These are phyloP conservation scores for Claviceps digitariae DNA, from an alignment of 2,329 filamentous ascomycete species.

Conservation along the genomic window DNA sequence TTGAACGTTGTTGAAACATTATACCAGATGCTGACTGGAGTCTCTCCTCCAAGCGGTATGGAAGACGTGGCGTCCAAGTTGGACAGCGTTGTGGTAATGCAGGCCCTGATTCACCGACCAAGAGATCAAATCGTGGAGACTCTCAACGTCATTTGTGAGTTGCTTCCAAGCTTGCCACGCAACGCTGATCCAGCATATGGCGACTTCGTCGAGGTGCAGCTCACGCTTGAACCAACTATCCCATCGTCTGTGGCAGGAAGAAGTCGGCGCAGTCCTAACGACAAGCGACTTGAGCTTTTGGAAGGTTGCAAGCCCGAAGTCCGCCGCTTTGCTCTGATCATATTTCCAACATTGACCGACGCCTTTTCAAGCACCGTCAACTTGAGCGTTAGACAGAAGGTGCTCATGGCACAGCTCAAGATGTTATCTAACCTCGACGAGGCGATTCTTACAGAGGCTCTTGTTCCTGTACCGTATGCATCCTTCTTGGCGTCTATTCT, in stretches of 20 bases:
- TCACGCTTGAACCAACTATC: constrained; percentile 25
- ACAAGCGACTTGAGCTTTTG: constrained; percentile 70
- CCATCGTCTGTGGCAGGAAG: constrained; percentile 21
- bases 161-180: constrained; percentile 63
- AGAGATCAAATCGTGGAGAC: constrained; percentile 96
- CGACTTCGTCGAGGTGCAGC: constrained; percentile 31
- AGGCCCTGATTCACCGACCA: constrained; percentile 88
- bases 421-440: constrained; percentile 94
- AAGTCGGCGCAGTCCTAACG: constrained; percentile 42
- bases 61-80: constrained; percentile 74
- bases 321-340: constrained; percentile 79
- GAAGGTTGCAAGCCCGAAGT: constrained; percentile 76
- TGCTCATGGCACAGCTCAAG: constrained; percentile 88
- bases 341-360: constrained; percentile 90
- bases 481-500: constrained; percentile 92
- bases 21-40: constrained; percentile 92
- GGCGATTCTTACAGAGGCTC: constrained; percentile 68
- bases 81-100: constrained; percentile 96
- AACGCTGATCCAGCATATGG: constrained; percentile 29
- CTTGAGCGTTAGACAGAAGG: constrained; percentile 83
- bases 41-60: constrained; percentile 71
- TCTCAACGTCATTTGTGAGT: constrained; percentile 90
- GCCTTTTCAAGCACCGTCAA: constrained; percentile 98
- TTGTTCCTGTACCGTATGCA: constrained; percentile 82
- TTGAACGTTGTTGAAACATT: constrained; percentile 95